Conservation (phyloP, 164 flowering plant species). For the Santalum album region DNA sequence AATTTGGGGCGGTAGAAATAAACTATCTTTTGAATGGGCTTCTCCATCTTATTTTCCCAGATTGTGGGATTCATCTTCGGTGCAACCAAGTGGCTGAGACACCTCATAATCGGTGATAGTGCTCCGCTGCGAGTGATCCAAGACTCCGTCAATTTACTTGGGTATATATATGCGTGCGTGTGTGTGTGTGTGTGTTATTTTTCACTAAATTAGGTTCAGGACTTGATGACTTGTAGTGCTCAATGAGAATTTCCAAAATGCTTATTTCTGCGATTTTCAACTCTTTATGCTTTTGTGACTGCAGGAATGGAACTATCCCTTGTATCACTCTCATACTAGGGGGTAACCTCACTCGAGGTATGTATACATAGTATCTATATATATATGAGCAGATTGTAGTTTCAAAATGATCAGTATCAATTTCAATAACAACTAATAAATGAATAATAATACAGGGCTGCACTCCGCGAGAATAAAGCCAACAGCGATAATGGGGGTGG, state of each 20-base stretch:
- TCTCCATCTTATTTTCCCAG: slow-evolving; percentile 36
- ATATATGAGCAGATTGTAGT: no score
- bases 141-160: slow-evolving; percentile 62
- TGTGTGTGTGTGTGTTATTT: no score
- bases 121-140: slow-evolving; percentile 84
- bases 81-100: slow-evolving; percentile 49
- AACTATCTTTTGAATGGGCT: no score
- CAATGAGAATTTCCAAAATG: no score
- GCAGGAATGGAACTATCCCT: slow-evolving; percentile 83
- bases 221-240: no score
- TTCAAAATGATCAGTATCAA: no score
- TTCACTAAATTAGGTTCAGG: no score
- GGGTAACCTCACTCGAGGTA: slow-evolving; percentile 88
- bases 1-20: no score
- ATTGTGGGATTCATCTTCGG: slow-evolving; percentile 71
- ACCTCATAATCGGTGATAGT: slow-evolving; percentile 56
- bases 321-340: slow-evolving; percentile 88
- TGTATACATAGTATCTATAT: background rate
- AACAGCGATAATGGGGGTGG: slow-evolving; percentile 30
- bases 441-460: slow-evolving; percentile 32
- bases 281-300: slow-evolving; percentile 14
- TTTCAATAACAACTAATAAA: background rate
- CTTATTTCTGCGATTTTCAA: no score
- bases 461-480: slow-evolving; percentile 33
- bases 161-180: slow-evolving; percentile 47